Evolutionary conservation across 2,329 filamentous ascomycete species (phyloP), one percentile per base, ranked within the genome.

Genomic region (Fusarium domesticum): DNA sequence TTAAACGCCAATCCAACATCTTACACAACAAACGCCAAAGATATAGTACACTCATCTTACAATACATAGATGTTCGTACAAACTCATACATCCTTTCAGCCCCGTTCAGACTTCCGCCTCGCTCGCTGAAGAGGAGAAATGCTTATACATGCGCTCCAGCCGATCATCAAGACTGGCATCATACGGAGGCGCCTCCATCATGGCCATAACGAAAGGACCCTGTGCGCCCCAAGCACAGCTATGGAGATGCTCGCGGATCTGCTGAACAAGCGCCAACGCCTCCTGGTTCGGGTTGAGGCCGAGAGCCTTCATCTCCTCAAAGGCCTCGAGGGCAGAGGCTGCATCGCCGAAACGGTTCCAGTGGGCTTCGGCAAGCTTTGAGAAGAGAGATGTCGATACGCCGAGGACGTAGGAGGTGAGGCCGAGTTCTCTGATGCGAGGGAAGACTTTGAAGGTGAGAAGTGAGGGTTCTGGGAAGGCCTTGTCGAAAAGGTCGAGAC

Each of bases 381-480:
- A 83, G 70, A 87, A 91, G 33, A 91, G 78, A 0, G 76, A 70
- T 0, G 85, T 85, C 15, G 82, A 83, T 6, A 80, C 83, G 37
- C 85, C 87, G 1, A 92, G 75, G 6, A 88, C 81, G 58, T 85
- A 88, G 0, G 84, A 85, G 1, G 80, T 77, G 2, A 85, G 74
- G 2, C 87, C 86, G 1, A 88, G 72, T 35, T 76, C 72, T 60
- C 86, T 87, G 56, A 90, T 70, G 6, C 78, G 76, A 0, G 86
- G 84, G 1, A 91, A 70, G 18, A 90, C 65, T 35, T 74, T 73
- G 35, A 86, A 73, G 0, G 74, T 71, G 1, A 86, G 70, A 0
- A 75, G 71, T 1, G 85, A 89, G 0, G 78, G 68, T 10, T 70
- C 74, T 8, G 59, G 50, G 46, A 87, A 90, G 2, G 72, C 69